Base-by-base conservation (phyloP, 2,329 filamentous ascomycete species). In the Apiospora aurea region DNA sequence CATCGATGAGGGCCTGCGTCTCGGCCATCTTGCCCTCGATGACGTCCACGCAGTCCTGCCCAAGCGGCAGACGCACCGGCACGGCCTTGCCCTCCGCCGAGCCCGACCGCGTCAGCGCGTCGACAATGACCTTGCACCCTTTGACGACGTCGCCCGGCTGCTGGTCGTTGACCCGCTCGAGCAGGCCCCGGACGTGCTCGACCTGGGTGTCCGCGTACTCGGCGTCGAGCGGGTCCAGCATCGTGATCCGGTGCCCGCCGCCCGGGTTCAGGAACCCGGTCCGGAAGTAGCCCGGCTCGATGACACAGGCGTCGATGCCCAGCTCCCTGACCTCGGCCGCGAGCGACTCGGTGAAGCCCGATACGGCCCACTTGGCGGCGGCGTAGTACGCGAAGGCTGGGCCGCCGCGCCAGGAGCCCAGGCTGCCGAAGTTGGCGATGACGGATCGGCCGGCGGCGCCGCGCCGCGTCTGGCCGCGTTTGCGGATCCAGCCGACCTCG, bases 141-240 rank as follows among this genome's bases (percentile, higher is more conserved):
- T 90, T 90, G 24, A 78, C 79, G 3, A 88, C 83, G 76, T 91
- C 88, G 0, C 89, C 89, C 0, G 81, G 84, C 80, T 91, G 88
- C 0, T 85, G 84, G 21, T 85, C 82, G 73, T 90, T 80, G 14
- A 79, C 78, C 2, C 64, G 57, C 3, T 78, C 77, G 44, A 88
- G 72, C 2, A 71, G 57, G 24, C 74, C 77, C 69, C 83, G 77
- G 24, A 79, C 47, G 43, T 68, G 10, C 77, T 83, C 75, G 44
- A 78, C 76, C 13, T 73, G 29, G 6, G 78, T 74, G 53, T 75
- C 75, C 70, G 74, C 72, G 72, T 81, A 79, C 72, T 80, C 78
- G 7, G 81, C 80, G 2, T 81, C 75, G 0, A 82, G 78, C 18
- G 81, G 77, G 67, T 78, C 72, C 0, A 78, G 76, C 0, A 74